A percentile compares a stretch with the other conserved stretches of the same genome.
Conservation (phyloP, 805 yeast genomes). For the Nakazawaea populi region DNA sequence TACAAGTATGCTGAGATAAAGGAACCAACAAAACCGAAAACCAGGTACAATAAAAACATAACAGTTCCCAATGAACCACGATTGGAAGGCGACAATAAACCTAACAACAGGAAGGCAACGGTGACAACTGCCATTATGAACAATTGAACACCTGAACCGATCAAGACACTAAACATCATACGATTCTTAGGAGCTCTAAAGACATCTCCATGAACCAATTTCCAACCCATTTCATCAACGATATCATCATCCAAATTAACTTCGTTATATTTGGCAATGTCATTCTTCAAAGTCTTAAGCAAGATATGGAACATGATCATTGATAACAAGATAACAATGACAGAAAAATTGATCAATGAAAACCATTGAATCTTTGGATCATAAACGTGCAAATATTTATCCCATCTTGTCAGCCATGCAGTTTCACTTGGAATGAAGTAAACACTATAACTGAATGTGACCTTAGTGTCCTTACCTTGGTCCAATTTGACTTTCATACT, state of each 20-base stretch:
- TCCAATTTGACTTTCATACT: conserved; percentile 41
- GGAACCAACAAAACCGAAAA: conserved; percentile 80
- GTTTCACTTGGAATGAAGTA: conserved; percentile 63
- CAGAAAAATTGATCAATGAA: conserved; percentile 78
- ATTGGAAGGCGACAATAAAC: conserved; percentile 88
- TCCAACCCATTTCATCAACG: conserved; percentile 96
- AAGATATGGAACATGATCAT: conserved; percentile 74
- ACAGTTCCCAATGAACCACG: conserved; percentile 92
- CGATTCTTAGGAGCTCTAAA: conserved; percentile 76
- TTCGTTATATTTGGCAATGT: conserved; percentile 84
- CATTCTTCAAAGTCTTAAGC: conserved; percentile 73
- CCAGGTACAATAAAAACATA: conserved; percentile 76
- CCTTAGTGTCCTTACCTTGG: conserved; percentile 46
- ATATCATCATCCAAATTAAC: conserved; percentile 81
- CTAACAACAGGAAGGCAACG: conserved; percentile 77
- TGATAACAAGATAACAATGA: conserved; percentile 73
- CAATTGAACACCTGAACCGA: conserved; percentile 87
- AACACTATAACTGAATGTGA: conserved; percentile 83
- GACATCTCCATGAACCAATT: conserved; percentile 90
- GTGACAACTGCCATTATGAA: conserved; percentile 71
- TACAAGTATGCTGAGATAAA: conserved; percentile 82
- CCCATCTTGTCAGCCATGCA: conserved; percentile 99
- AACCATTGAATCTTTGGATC: conserved; percentile 97
- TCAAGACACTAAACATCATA: conserved; percentile 67
- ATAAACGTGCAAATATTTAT: conserved; percentile 84